Conservation (phyloP, 2,329 filamentous ascomycete genomes). For the Grosmannia serpens region DNA sequence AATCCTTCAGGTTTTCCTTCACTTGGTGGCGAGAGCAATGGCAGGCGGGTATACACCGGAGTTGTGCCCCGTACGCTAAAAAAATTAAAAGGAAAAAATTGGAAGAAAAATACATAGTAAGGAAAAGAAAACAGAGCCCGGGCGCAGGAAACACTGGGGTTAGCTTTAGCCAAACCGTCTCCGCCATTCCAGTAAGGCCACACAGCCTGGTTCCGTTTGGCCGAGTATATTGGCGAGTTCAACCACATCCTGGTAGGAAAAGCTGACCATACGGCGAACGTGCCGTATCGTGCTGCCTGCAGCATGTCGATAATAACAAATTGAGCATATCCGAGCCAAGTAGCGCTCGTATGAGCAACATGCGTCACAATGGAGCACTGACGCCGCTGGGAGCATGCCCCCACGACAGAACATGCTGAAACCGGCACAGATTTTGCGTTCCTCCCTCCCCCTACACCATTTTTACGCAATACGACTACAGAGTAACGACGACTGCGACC, state of each 20-base stretch:
- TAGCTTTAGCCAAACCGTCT: background rate
- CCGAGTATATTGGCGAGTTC: constrained; percentile 1
- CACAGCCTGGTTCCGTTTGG: background rate
- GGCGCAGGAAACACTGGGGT: background rate
- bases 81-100: background rate
- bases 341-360: background rate
- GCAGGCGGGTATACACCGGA: background rate
- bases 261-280: background rate
- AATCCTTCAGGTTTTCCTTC: too few relatives aligned
- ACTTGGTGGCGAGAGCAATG: background rate
- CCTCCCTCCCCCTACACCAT: background rate
- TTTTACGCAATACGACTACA: background rate
- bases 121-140: background rate
- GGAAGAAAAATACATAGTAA: too few relatives aligned
- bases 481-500: background rate
- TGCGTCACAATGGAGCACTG: background rate
- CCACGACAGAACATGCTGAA: background rate
- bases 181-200: background rate
- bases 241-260: background rate
- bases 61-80: background rate
- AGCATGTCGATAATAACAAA: background rate
- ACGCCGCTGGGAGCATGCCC: background rate
- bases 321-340: background rate
- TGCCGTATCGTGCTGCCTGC: background rate
- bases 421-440: background rate